phyloP scores from a whole-genome alignment of 1,139 yeast species.

The Geotrichum klebahnii region DNA sequence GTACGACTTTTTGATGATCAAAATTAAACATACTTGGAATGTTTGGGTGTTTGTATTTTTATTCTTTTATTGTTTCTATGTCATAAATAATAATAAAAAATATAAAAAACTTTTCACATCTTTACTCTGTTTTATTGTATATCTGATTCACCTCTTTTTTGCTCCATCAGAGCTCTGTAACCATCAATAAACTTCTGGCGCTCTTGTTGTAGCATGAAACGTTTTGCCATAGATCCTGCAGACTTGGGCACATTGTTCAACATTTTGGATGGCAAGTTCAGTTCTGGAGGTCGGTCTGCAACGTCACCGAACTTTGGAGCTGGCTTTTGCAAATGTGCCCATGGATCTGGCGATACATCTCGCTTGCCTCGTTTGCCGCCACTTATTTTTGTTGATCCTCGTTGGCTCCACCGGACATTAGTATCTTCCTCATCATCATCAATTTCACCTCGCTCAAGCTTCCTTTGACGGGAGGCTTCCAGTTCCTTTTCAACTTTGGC shows the following conservation, averaged over 20 bases:
- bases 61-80: neutral
- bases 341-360: constrained; percentile 42
- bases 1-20: constrained; percentile 16
- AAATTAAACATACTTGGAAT: neutral
- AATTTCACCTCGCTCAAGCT: constrained; percentile 20
- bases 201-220: constrained; percentile 40
- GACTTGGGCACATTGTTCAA: constrained; percentile 41
- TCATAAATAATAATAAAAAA: constrained; percentile 19
- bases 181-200: constrained; percentile 38
- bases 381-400: constrained; percentile 8
- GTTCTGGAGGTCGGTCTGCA: constrained; percentile 43
- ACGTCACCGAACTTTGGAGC: constrained; percentile 43
- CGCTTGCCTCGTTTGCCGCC: constrained; percentile 29
- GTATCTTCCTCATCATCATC: constrained; percentile 25
- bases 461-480: constrained; percentile 19
- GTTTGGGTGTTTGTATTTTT: neutral
- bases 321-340: constrained; percentile 37
- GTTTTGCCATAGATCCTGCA: constrained; percentile 42
- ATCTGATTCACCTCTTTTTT: constrained; percentile 24
- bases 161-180: constrained; percentile 35
- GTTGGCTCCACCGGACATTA: constrained; percentile 28
- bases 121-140: neutral
- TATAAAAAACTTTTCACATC: constrained; percentile 20
- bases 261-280: constrained; percentile 35
- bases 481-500: constrained; percentile 10